A percentile compares a stretch with the other conserved stretches of the same genome.
Conservation (phyloP, 257 asterid genomes). For the Eucommia ulmoides region DNA sequence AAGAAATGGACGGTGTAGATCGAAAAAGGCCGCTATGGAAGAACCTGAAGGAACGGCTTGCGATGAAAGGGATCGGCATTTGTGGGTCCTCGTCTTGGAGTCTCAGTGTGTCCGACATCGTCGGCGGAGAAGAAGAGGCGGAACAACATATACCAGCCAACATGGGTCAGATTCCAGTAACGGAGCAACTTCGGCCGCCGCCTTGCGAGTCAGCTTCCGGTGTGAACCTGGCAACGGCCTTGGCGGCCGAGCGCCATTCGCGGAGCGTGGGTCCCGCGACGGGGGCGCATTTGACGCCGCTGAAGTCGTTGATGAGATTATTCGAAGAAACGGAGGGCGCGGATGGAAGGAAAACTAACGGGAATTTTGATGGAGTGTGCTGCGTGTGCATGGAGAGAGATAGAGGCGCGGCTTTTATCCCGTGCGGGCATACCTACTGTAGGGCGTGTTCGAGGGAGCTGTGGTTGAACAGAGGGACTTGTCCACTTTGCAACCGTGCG, state of each 20-base stretch:
- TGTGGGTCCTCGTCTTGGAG: conserved; percentile 18
- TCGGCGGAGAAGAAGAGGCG: conserved; percentile 3
- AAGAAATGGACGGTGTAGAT: conserved; percentile 7
- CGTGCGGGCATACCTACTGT: conserved; percentile 18
- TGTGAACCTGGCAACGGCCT: conserved; percentile 10
- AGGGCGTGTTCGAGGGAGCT: conserved; percentile 13
- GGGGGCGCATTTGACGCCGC: neutral
- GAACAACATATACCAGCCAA: neutral
- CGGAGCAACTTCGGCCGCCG: too few species aligned
- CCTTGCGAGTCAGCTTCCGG: neutral
- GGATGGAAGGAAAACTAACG: neutral
- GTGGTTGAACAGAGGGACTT: conserved; percentile 4
- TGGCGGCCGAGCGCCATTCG: conserved; percentile 12
- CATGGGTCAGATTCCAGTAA: neutral
- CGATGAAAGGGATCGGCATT: conserved; percentile 5
- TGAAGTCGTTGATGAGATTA: conserved; percentile 16
- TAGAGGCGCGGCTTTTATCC: conserved; percentile 16
- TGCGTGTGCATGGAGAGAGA: conserved; percentile 20
- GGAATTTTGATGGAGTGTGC: conserved; percentile 8
- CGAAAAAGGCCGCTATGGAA: conserved; percentile 8
- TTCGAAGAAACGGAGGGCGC: conserved; percentile 16
- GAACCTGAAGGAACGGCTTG: conserved; percentile 3
- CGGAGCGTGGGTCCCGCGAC: conserved; percentile 1
- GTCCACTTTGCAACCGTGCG: conserved; percentile 15
- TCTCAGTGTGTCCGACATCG: neutral